Base-by-base conservation (phyloP, 1,284 basidiomycete genomes). In the Omphalotus olearius region DNA sequence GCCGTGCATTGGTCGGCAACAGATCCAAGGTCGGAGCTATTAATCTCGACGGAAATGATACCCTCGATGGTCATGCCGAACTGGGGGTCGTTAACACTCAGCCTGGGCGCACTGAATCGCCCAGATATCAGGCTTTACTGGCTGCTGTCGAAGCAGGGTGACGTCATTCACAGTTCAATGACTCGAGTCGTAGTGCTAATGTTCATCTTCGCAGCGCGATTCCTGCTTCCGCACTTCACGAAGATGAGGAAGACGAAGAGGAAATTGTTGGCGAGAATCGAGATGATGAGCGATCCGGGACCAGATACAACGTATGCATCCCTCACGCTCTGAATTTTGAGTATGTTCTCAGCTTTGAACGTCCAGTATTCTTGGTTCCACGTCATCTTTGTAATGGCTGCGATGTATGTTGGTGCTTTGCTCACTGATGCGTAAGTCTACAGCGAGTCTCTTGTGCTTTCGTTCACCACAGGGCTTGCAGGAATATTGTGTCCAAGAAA, bases 361-460 rank as follows among this genome's bases (percentile, higher is more conserved):
- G 25, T 47, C 4, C 59, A 94, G 91, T 98, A 99, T 67, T 85
- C 93, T 14, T 98, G 94, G 89, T 99, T 99, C 85, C 96, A 99
- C 68, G 73, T 97, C 66, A 98, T 99, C 64, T 99, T 99, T 67
- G 86, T 90, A 45, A 89, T 98, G 59, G 97, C 88, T 16, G 80
- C 93, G 14, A 98, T 98, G 94, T 99, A 99, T 70, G 93, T 98
- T 36, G 94, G 92, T 0, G 97, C 98, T 82, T 77, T 99, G n/a
- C 72, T 99, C 56, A 99, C 97, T 1, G 96, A 99, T 69, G 99
- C 97, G 96, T 93, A 68, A 57, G 88, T 76, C 25, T 47, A 38
- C 17, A 25, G 37, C 38, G 45, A 14, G 28, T 35, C 37, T 54
- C 50, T 36, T 25, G 43, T n/a, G 18, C 13, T 38, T 53, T 18